A percentile compares a stretch with the other conserved stretches of the same genome.
Evolutionary conservation across 1,284 basidiomycete species (phyloP).

Genomic region (Gomphus bonarii): DNA sequence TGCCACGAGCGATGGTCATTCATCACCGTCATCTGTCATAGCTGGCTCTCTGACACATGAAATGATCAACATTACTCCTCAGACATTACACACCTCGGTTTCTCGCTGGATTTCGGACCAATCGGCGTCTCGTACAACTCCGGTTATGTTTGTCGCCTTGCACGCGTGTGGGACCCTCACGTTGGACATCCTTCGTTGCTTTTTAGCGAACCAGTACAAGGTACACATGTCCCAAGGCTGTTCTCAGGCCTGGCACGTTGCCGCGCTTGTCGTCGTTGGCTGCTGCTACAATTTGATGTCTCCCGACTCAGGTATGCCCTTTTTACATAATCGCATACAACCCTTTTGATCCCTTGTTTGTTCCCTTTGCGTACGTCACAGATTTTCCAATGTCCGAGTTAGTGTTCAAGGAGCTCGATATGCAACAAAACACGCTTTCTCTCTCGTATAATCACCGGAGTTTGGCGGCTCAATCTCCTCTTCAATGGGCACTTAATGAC

Average conservation of each 20-base stretch:
- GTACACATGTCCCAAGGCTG: background rate
- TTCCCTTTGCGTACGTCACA: conserved; percentile 16
- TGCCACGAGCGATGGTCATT: background rate
- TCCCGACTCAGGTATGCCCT: conserved; percentile 24
- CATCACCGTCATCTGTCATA: background rate
- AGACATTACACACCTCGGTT: background rate
- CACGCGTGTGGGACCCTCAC: conserved; percentile 47
- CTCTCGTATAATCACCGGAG: conserved; percentile 34
- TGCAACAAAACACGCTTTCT: conserved; percentile 1
- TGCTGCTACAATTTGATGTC: conserved; percentile 44
- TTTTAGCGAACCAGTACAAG: conserved; percentile 21
- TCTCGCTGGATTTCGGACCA: conserved; percentile 2
- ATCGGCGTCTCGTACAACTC: conserved; percentile 20
- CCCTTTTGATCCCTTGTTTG: conserved; percentile 12
- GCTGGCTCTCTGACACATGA: conserved; percentile 4
- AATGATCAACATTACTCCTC: conserved; percentile 1
- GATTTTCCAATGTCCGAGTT: conserved; percentile 32
- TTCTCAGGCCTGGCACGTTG: conserved; percentile 26
- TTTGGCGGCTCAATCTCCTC: conserved; percentile 41
- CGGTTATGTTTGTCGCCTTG: conserved; percentile 52
- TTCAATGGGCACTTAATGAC: conserved; percentile 27
- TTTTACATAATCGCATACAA: background rate
- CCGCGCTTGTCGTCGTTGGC: conserved; percentile 35
- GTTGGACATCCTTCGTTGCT: conserved; percentile 30
- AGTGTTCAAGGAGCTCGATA: conserved; percentile 16